These are phyloP conservation scores for Aspergillus persii DNA, from an alignment of 2,329 filamentous ascomycete species.

Conservation along the genomic window DNA sequence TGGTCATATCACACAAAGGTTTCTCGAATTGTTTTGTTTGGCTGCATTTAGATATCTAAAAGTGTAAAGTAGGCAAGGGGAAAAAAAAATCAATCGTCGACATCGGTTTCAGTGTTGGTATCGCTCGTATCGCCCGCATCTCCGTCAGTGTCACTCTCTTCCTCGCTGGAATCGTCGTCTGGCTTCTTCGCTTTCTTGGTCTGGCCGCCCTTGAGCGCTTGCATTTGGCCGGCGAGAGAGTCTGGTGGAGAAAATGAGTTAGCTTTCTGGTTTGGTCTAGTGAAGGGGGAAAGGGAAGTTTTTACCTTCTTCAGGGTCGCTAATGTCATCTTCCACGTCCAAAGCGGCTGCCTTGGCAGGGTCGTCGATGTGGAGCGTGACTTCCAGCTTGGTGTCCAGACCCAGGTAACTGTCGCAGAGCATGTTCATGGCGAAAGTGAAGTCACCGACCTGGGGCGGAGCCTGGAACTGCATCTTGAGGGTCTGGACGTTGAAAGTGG, in stretches of 20 bases:
- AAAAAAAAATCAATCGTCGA: slow-evolving; percentile 54
- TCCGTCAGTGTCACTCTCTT: slow-evolving; percentile 64
- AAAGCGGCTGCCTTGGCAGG: slow-evolving; percentile 78
- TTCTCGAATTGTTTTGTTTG: neutral
- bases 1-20: neutral
- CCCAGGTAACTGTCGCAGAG: slow-evolving; percentile 94
- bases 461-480: slow-evolving; percentile 97
- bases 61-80: slow-evolving; percentile 23
- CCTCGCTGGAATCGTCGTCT: slow-evolving; percentile 60
- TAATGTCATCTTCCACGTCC: slow-evolving; percentile 88
- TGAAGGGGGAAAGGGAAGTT: slow-evolving; percentile 13
- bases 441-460: slow-evolving; percentile 85
- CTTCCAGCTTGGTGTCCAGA: slow-evolving; percentile 88
- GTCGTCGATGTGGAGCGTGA: slow-evolving; percentile 85
- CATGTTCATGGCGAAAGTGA: slow-evolving; percentile 91
- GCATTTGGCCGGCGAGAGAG: slow-evolving; percentile 87
- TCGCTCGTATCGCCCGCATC: slow-evolving; percentile 56
- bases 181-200: slow-evolving; percentile 56
- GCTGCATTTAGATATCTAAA: neutral
- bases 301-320: slow-evolving; percentile 95
- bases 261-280: neutral
- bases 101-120: slow-evolving; percentile 72
- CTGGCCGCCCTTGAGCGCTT: slow-evolving; percentile 71
- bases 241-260: slow-evolving; percentile 46
- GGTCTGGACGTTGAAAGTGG: slow-evolving; percentile 93